phyloP scores from a whole-genome alignment of 495 filamentous ascomycete genomes.

The Hypoxylon cercidicola region DNA sequence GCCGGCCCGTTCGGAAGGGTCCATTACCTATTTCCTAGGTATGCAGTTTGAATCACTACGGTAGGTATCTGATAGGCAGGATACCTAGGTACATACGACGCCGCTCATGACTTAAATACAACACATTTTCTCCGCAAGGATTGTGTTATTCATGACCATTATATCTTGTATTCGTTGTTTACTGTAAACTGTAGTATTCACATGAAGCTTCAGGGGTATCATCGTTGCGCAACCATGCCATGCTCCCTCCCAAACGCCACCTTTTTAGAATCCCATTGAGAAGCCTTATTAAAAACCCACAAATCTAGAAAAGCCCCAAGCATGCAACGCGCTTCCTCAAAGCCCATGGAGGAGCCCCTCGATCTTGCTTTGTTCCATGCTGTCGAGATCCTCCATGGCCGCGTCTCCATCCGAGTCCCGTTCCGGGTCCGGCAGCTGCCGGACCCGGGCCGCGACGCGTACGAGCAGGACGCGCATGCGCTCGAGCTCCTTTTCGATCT shows the following conservation, averaged over 20 bases:
- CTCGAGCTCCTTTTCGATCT: slow-evolving; percentile 76
- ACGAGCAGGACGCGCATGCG: slow-evolving; percentile 80
- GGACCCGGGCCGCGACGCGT: slow-evolving; percentile 72
- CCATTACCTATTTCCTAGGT: too few species aligned
- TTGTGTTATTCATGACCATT: too few species aligned
- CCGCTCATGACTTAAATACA: too few species aligned
- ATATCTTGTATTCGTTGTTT: not conserved
- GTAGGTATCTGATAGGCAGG: too few species aligned
- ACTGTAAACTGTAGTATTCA: not conserved
- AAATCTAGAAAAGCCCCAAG: too few species aligned
- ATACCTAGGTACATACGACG: too few species aligned
- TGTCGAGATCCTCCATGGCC: slow-evolving; percentile 49
- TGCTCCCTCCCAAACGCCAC: slow-evolving; percentile 7
- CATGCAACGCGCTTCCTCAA: slow-evolving; percentile 21
- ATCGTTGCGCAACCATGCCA: slow-evolving; percentile 3
- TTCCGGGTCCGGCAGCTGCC: slow-evolving; percentile 45
- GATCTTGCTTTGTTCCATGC: slow-evolving; percentile 53
- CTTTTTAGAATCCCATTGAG: not conserved
- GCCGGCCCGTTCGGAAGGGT: too few species aligned
- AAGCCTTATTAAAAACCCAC: not conserved
- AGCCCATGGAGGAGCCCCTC: slow-evolving; percentile 51
- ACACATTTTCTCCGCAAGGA: too few species aligned
- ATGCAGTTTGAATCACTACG: too few species aligned
- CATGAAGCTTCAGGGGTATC: slow-evolving; percentile 28
- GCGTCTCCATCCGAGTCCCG: slow-evolving; percentile 17